Evolutionary conservation across 169 alveolate species (phyloP), one percentile per base, ranked within the genome.

Genomic region (Besnoitia besnoiti): DNA sequence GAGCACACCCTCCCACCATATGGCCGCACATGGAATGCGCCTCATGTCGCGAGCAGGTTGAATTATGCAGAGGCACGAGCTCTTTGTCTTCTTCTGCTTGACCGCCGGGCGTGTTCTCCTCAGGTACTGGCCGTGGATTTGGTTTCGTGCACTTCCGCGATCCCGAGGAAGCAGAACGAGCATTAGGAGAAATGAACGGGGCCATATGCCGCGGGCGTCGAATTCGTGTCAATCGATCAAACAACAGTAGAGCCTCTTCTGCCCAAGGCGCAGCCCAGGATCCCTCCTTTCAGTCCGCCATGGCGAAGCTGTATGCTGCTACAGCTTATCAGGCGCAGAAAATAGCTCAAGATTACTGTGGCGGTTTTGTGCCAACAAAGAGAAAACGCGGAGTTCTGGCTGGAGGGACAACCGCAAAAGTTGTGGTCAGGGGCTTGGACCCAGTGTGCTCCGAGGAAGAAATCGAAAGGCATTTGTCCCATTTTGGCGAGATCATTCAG

Each of bases 141-240:
- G 94, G 94, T 5, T 91, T 91, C 46, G 91, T 91, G 77, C 94
- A 91, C 50, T 91, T 91, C 37, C 73, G 55, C 30, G 85, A 84
- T 76, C 85, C 87, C 16, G 94, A 59, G 50, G 94, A 91, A 42
- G 94, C 94, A 1, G 94, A 91, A 30, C 77, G 94, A 21, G 50
- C 91, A 16, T 35, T 91, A 14, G 91, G 75, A 35, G 94, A 91
- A 44, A 91, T 91, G 94, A 91, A 77, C 37, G 94, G 94, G 0
- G 91, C 91, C 55, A 84, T 82, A 12, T 80, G 91, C 59, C 30
- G 85, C 5, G 91, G 94, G 27, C 79, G 94, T 0, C 80, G 91
- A 37, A 91, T 85, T 35, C 39, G 89, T 35, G 85, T 61, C 24
- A 91, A 85, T 42, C 33, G 92, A n/a, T 84, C 89, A 24, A 82